Evolutionary conservation across 495 filamentous ascomycete species (phyloP).

Genomic region (Tetracladium marchalianum): DNA sequence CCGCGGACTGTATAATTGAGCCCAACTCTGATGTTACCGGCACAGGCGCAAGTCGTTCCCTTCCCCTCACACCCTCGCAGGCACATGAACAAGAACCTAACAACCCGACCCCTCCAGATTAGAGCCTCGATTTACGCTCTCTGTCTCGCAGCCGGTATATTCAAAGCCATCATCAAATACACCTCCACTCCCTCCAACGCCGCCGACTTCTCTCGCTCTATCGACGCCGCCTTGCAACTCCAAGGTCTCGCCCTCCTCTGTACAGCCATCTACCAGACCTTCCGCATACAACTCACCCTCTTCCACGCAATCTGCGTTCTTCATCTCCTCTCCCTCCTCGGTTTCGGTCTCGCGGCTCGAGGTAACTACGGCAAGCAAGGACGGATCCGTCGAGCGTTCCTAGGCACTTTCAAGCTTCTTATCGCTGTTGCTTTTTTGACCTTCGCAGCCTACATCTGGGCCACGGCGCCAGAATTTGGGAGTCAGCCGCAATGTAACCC

Average conservation of each 20-base stretch:
- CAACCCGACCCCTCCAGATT: background rate
- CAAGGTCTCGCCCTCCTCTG: background rate
- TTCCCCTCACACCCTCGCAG: background rate
- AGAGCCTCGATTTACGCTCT: background rate
- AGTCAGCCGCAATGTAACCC: background rate
- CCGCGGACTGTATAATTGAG: background rate
- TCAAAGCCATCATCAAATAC: background rate
- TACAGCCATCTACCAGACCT: background rate
- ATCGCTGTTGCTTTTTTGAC: background rate
- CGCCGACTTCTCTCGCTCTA: background rate
- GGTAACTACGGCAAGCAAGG: background rate
- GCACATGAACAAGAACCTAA: background rate
- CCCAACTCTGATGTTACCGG: background rate
- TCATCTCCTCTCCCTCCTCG: background rate
- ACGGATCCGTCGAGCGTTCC: background rate
- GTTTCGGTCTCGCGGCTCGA: background rate
- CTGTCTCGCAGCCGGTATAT: background rate
- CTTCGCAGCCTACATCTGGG: background rate
- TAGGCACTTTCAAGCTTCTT: background rate
- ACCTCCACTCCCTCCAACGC: background rate
- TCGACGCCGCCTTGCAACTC: background rate
- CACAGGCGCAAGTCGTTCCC: background rate
- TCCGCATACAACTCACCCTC: background rate
- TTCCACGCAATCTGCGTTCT: background rate
- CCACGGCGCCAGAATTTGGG: background rate